These are phyloP conservation scores for Mycena haematopus DNA, from an alignment of 768 basidiomycete species.

Conservation along the genomic window DNA sequence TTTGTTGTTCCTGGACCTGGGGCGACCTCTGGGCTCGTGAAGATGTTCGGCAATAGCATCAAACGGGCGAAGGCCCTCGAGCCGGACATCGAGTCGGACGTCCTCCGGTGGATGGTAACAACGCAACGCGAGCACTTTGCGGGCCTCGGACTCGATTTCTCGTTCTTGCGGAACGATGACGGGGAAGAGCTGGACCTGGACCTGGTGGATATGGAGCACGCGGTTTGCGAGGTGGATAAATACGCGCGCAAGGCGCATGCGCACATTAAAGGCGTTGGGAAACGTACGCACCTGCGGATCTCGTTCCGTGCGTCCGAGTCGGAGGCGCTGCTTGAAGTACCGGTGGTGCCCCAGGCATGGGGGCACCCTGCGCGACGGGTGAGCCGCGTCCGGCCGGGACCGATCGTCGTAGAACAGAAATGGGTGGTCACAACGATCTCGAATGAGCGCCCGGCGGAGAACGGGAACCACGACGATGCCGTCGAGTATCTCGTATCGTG, in stretches of 20 bases:
- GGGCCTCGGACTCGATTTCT: slow-evolving; percentile 60
- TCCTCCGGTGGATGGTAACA: slow-evolving; percentile 68
- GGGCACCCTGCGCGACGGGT: slow-evolving; percentile 48
- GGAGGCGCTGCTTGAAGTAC: slow-evolving; percentile 34
- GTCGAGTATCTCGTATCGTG: slow-evolving; percentile 59
- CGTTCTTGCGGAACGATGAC: slow-evolving; percentile 52
- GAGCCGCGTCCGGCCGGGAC: slow-evolving; percentile 48
- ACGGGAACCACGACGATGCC: slow-evolving; percentile 28
- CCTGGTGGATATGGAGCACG: slow-evolving; percentile 79
- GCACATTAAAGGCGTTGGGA: slow-evolving; percentile 44
- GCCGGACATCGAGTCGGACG: slow-evolving; percentile 55
- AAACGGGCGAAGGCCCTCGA: slow-evolving; percentile 36
- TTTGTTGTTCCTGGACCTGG: slow-evolving; percentile 77
- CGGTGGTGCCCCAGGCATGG: slow-evolving; percentile 64
- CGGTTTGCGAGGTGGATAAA: slow-evolving; percentile 81
- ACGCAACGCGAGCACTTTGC: slow-evolving; percentile 67
- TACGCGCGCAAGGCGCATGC: slow-evolving; percentile 69
- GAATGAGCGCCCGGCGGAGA: slow-evolving; percentile 43
- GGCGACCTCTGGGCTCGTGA: slow-evolving; percentile 66
- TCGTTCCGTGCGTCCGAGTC: slow-evolving; percentile 42
- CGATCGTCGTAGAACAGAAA: slow-evolving; percentile 48
- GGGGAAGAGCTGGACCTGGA: slow-evolving; percentile 54
- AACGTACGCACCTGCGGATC: slow-evolving; percentile 46
- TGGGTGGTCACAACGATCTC: slow-evolving; percentile 48
- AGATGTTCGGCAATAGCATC: slow-evolving; percentile 63